Evolutionary conservation across 116 monocot genomes (phyloP).

Genomic region (Zostera marina): DNA sequence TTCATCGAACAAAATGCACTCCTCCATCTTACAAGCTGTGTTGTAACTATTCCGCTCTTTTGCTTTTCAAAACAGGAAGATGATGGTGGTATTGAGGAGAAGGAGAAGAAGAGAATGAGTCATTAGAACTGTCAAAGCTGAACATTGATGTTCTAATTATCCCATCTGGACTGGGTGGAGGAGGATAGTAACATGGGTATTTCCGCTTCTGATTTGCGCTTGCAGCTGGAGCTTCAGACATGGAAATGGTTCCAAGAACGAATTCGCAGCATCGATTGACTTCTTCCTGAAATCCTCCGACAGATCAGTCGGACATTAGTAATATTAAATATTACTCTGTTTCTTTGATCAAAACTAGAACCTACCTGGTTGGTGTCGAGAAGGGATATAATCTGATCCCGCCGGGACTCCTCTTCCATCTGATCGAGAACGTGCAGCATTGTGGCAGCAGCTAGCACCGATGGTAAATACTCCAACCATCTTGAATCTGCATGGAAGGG

Average conservation of each 20-base stretch:
- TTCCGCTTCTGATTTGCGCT: slow-evolving; percentile 20
- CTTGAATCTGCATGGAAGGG: slow-evolving; percentile 24
- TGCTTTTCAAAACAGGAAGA: slow-evolving; percentile 9
- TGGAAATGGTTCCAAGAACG: slow-evolving; percentile 15
- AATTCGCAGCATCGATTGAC: slow-evolving; percentile 18
- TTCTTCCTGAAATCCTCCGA: slow-evolving; percentile 29
- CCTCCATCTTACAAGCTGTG: no score
- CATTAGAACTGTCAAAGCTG: slow-evolving; percentile 43
- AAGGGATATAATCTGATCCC: slow-evolving; percentile 9
- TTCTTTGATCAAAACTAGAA: no score
- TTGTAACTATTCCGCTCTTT: no score
- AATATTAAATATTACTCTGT: no score
- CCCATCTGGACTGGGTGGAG: slow-evolving; percentile 30
- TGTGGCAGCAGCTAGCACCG: slow-evolving; percentile 42
- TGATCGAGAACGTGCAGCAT: slow-evolving; percentile 17
- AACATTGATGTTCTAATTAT: slow-evolving; percentile 27
- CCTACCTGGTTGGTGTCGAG: slow-evolving; percentile 19
- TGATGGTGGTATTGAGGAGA: slow-evolving; percentile 8
- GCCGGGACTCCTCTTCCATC: background rate
- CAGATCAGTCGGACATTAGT: no score
- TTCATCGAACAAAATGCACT: no score
- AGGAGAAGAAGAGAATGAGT: slow-evolving; percentile 1
- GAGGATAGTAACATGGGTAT: background rate
- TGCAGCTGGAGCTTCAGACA: background rate
- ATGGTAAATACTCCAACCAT: slow-evolving; percentile 37